These are phyloP conservation scores for Verticillium klebahnii DNA, from an alignment of 2,329 filamentous ascomycete species.

Conservation along the genomic window DNA sequence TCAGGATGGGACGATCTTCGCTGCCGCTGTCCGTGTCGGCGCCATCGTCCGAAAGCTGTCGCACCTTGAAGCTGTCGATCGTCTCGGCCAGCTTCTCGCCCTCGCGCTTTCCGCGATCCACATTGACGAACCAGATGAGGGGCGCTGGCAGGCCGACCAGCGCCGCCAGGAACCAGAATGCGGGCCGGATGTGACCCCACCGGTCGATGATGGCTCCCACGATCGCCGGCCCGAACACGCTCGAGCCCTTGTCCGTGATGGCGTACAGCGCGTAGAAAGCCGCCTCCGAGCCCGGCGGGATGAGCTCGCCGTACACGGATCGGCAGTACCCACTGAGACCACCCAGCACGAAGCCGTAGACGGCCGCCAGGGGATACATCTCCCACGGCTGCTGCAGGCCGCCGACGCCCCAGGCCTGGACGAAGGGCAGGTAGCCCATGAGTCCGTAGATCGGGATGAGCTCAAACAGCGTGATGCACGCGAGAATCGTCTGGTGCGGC, in stretches of 20 bases:
- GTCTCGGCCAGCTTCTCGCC: constrained; percentile 59
- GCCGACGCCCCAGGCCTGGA: constrained; percentile 68
- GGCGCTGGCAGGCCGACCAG: constrained; percentile 83
- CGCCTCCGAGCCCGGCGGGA: constrained; percentile 89
- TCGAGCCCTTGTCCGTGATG: constrained; percentile 95
- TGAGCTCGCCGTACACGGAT: constrained; percentile 86
- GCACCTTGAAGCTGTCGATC: constrained; percentile 45
- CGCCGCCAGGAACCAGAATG: constrained; percentile 86
- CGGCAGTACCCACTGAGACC: constrained; percentile 89
- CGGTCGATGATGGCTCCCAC: constrained; percentile 88
- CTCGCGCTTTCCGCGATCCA: constrained; percentile 70
- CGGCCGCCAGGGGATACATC: constrained; percentile 86
- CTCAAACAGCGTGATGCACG: constrained; percentile 88
- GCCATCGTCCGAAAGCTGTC: constrained; percentile 9
- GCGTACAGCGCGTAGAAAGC: constrained; percentile 96
- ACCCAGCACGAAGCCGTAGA: constrained; percentile 93
- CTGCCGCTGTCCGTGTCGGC: constrained; percentile 22
- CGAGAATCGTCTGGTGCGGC: constrained; percentile 83
- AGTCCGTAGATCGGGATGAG: constrained; percentile 90
- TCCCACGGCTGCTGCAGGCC: constrained; percentile 95
- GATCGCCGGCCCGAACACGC: constrained; percentile 88
- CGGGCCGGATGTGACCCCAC: constrained; percentile 74
- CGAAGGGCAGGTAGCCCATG: constrained; percentile 77
- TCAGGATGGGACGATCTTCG: constrained; percentile 29
- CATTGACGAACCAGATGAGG: constrained; percentile 79